Percentiles rank a stretch among this genome's conserved stretches.
phyloP scores from a whole-genome alignment of 1,139 yeast genomes.

The Scheffersomyces quercinus region DNA sequence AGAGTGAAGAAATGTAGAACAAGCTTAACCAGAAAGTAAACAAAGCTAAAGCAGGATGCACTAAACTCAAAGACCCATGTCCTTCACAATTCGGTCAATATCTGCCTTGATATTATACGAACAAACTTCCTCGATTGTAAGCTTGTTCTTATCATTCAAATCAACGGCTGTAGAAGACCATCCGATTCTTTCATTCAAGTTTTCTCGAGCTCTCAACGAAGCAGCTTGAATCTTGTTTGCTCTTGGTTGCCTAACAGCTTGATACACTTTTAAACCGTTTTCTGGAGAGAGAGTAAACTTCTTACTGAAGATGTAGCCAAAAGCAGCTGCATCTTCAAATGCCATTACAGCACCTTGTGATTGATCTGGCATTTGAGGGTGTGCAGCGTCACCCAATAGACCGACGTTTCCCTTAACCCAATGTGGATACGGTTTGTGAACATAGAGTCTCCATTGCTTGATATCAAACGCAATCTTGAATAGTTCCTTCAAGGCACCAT shows the following conservation, averaged over 20 bases:
- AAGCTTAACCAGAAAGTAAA: neutral
- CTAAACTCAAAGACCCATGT: neutral
- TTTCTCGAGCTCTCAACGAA: constrained; percentile 28
- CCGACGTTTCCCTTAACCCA: constrained; percentile 20
- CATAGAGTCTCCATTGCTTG: constrained; percentile 31
- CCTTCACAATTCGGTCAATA: constrained; percentile 12
- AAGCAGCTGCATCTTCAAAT: constrained; percentile 28
- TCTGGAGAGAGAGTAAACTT: constrained; percentile 18
- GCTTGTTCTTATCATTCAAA: constrained; percentile 17
- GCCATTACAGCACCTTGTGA: constrained; percentile 46
- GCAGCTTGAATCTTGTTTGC: constrained; percentile 29
- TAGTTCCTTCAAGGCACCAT: constrained; percentile 19
- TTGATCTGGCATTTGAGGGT: constrained; percentile 41
- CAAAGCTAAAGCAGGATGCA: neutral
- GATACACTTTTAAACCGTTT: constrained; percentile 22
- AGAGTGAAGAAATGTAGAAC: neutral
- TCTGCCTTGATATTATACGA: constrained; percentile 27
- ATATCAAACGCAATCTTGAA: constrained; percentile 29
- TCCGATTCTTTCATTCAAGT: constrained; percentile 29
- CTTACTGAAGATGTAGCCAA: constrained; percentile 19
- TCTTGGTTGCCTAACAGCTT: constrained; percentile 23
- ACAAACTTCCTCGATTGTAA: constrained; percentile 31
- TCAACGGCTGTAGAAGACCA: constrained; percentile 22
- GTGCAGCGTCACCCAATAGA: constrained; percentile 26
- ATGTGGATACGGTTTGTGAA: constrained; percentile 25